Evolutionary conservation across 768 basidiomycete genomes (phyloP), one percentile per base, ranked within the genome.

Genomic region (Suillus decipiens): DNA sequence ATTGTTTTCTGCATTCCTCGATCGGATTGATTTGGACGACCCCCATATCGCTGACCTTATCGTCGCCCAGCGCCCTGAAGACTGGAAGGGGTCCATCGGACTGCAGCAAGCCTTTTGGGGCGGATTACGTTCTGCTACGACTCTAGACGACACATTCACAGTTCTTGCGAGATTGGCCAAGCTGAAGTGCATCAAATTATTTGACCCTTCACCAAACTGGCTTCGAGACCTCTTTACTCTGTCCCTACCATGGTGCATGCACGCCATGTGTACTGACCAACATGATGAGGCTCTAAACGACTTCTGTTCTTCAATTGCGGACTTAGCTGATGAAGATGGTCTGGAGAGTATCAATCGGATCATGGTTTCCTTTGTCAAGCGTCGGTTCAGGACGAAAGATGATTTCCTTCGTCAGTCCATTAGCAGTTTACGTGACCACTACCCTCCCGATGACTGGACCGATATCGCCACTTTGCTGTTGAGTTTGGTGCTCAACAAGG

Each of bases 361-460:
- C 70, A 92, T 96, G 89, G 88, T 82, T 5, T 95, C 93, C 3
- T 96, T 96, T 68, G 86, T 91, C 61, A 93, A 93, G 75, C 81
- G 82, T 24, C 89, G 92, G 58, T 97, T 98, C 81, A 83, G 95
- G 55, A 94, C 94, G 2, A 89, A 89, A 70, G 95, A 98, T 59
- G 95, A 97, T 76, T 96, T 96, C 77, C 83, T 96, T 63, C 87
- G 93, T 5, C 94, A 97, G 71, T 94, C 93, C 0, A 88, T 94
- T 24, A 81, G 86, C 2, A 89, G 91, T 68, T 82, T 98, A 42
- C 87, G 94, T 24, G 95, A 97, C 71, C 88, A 93, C 74, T 95
- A 93, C 70, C 86, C 87, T 0, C 79, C 80, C 4, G 84, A 91
- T 58, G 79, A 87, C 67, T 92, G 92, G 86, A 84, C 89, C 2